A percentile compares a stretch with the other conserved stretches of the same genome.
Evolutionary conservation across 805 yeast genomes (phyloP).

Genomic region (Alloascoidea hylecoeti): DNA sequence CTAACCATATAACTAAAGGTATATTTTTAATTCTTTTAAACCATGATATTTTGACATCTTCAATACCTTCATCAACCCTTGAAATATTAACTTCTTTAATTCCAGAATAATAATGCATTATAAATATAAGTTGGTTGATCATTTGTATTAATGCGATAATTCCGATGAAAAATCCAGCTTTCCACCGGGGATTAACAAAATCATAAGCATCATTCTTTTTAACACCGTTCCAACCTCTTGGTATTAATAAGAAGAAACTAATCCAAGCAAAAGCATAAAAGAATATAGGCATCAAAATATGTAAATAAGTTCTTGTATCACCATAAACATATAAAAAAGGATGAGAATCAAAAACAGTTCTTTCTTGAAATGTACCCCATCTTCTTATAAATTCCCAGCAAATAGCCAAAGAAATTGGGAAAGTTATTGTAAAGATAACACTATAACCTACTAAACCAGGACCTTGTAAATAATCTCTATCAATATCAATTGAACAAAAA

Average conservation of each 20-base stretch:
- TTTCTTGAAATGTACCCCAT: constrained; percentile 16
- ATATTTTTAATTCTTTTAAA: constrained; percentile 8
- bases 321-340: constrained; percentile 10
- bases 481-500: constrained; percentile 14
- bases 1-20: constrained; percentile 9
- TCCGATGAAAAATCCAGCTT: constrained; percentile 12
- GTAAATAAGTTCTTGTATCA: constrained; percentile 10
- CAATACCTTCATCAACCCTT: too few relatives aligned
- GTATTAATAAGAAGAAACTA: constrained; percentile 12
- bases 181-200: constrained; percentile 11
- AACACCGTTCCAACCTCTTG: constrained; percentile 12
- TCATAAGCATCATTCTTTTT: constrained; percentile 5
- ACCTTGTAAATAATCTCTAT: constrained; percentile 15
- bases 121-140: constrained; percentile 7
- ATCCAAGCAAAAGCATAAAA: constrained; percentile 12
- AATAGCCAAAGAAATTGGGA: constrained; percentile 10
- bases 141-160: constrained; percentile 10
- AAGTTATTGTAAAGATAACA: constrained; percentile 10
- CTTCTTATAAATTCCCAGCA: constrained; percentile 14
- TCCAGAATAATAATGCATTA: constrained; percentile 10
- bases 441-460: constrained; percentile 11
- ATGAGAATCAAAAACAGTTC: constrained; percentile 12
- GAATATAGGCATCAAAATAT: constrained; percentile 11
- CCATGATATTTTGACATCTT: too few relatives aligned
- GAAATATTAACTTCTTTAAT: too few relatives aligned